Base-by-base conservation (phyloP, 345 rosid genomes). In the Salix dunnii region DNA sequence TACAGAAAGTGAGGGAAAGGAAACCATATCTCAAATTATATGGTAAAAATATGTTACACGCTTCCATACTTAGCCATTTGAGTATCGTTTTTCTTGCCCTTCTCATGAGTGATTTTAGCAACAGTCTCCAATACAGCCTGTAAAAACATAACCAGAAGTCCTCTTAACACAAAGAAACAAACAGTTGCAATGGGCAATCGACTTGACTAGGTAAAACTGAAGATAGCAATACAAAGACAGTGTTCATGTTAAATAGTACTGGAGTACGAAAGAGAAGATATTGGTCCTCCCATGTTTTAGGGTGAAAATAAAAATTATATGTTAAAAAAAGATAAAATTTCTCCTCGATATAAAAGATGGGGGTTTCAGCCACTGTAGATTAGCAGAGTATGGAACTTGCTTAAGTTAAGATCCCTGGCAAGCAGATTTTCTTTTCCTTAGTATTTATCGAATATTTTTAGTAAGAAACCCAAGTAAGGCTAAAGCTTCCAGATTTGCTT, bases 81-180 rank as follows among this genome's bases (percentile, higher is more conserved):
- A 1, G 98, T 90, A 79, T 88, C 98, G 79, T 96, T 96, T 84
- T 85, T 90, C 86, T 92, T 96, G 53, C 68, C 79, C 84, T 90
- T 92, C 77, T 96, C 93, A 66, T 93, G 98, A 21, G 98, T 91
- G 74, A 96, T 85, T 89, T 92, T 96, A 36, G 95, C 99, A 49
- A 94, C 97, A 31, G 97, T 94, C 88, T 94, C 98, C 84, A 96
- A 77, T 21, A 86, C 95, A 79, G 97, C 99, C 98, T 96, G 88
- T 28, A 5, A 68, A 80, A 85, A 70, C 74, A 87, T 60, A 63
- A 82, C 20, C 23, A 75, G n/a, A 42, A 38, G 48, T 23, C 21
- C 75, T 77, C 68, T 67, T 80, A 17, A 25, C 63, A 58, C 28
- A n/a, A 21, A 10, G 16, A 3, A 58, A 58, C 27, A 79, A 73